Percentiles rank a stretch among this genome's conserved stretches.
Conservation (phyloP, 805 yeast species). For the Lipomyces yamanashiensis region DNA sequence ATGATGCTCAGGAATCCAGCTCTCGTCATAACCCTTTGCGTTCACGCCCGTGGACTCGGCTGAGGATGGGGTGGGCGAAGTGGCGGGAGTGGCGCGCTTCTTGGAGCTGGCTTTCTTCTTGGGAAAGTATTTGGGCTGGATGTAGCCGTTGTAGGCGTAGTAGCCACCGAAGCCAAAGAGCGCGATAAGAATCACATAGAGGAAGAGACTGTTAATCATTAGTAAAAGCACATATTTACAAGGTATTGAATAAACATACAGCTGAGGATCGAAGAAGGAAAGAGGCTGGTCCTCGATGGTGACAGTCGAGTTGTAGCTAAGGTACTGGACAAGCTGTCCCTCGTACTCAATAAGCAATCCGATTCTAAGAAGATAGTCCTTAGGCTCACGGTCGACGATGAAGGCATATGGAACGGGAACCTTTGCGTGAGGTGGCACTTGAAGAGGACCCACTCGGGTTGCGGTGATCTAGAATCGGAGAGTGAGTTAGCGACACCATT, state of each 20-base stretch:
- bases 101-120: conserved; percentile 27
- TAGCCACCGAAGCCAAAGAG: conserved; percentile 32
- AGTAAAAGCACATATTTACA: background rate
- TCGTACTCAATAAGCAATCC: conserved; percentile 33
- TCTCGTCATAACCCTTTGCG: conserved; percentile 47
- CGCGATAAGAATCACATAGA: conserved; percentile 25
- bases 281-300: conserved; percentile 66
- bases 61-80: conserved; percentile 24
- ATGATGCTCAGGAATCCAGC: conserved; percentile 55
- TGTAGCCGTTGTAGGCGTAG: conserved; percentile 20
- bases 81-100: conserved; percentile 28
- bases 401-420: conserved; percentile 26
- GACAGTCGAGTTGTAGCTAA: conserved; percentile 43
- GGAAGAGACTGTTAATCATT: conserved; percentile 17
- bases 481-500: background rate
- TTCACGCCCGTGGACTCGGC: conserved; percentile 37
- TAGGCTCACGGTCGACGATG: conserved; percentile 34
- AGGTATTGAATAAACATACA: conserved; percentile 15
- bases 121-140: conserved; percentile 29
- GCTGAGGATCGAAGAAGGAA: conserved; percentile 71
- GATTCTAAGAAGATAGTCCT: conserved; percentile 32
- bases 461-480: conserved; percentile 30
- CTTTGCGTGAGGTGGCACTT: conserved; percentile 21
- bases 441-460: conserved; percentile 29
- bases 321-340: conserved; percentile 33